Evolutionary conservation across 2,329 filamentous ascomycete genomes (phyloP).

Genomic region (Phaeosphaeriaceae sp.): DNA sequence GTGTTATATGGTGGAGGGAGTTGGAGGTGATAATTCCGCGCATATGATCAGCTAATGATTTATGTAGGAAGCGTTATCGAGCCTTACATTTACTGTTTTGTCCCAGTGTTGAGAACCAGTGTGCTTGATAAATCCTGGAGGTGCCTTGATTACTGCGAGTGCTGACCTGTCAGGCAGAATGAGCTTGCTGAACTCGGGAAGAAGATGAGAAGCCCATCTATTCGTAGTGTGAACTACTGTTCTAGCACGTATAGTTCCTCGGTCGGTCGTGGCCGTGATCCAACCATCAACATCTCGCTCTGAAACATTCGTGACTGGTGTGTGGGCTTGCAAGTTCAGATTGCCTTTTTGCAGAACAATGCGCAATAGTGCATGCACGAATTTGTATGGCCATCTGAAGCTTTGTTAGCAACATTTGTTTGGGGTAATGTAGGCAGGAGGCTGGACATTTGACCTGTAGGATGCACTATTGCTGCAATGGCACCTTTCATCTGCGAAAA

Average conservation of each 20-base stretch:
- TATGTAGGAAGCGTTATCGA: not conserved
- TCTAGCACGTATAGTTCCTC: conserved; percentile 10
- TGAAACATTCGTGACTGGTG: conserved; percentile 10
- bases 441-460: conserved; percentile 13
- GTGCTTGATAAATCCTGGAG: conserved; percentile 11
- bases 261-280: conserved; percentile 7
- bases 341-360: conserved; percentile 8
- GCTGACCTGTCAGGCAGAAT: conserved; percentile 10
- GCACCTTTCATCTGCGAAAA: conserved; percentile 19
- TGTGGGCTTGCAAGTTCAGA: conserved; percentile 11
- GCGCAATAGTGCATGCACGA: conserved; percentile 14
- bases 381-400: conserved; percentile 19
- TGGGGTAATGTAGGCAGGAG: not conserved
- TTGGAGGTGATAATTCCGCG: conserved; percentile 16
- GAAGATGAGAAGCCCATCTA: conserved; percentile 18
- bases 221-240: conserved; percentile 15
- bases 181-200: conserved; percentile 11
- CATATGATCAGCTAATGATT: not conserved
- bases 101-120: conserved; percentile 20
- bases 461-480: conserved; percentile 10
- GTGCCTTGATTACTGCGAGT: conserved; percentile 13
- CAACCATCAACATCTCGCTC: conserved; percentile 9
- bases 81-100: conserved; percentile 10
- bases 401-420: not conserved
- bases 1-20: conserved; percentile 15